Base-by-base conservation (phyloP, 768 basidiomycete genomes). In the Suillus discolor region DNA sequence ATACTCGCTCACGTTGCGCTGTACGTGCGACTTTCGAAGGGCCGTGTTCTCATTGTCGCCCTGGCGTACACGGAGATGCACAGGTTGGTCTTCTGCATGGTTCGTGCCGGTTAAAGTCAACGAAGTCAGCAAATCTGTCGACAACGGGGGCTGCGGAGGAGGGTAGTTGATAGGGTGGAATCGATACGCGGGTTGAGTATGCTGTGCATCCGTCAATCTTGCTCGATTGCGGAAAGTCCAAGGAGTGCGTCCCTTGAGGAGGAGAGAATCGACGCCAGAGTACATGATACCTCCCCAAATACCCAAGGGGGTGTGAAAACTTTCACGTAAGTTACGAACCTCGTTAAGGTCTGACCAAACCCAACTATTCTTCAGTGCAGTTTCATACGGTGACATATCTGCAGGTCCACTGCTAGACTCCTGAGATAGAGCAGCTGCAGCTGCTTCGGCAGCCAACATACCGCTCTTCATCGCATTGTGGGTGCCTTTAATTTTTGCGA, bases 381-480 rank as follows among this genome's bases (percentile, higher is more conserved):
- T 71, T 67, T 94, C 88, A 77, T 98, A 98, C 13, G 77, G 69
- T 31, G 88, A 85, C 87, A 98, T 85, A 74, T 94, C 88, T 1
- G 82, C 79, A 0, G 83, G 71, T 25, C 64, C 70, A 15, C 38
- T 62, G 11, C 65, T 62, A 6, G 65, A 66, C 28, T 70, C 70
- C 23, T 71, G 69, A 65, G 77, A 63, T 60, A 97, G 78, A 5
- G 85, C 85, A 6, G 88, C 83, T 69, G 83, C 95, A 0, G 93
- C 93, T 0, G 92, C 84, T 75, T 99, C 96, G 1, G 94, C 97
- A 36, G 96, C 97, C 23, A 99, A 83, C 91, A 98, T 98, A 36
- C 97, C 97, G 44, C 91, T 94, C 84, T 99, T 96, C 97, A 99
- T 99, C 4, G 97, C 96, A 66, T 96, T 99, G 75, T 99, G 97